A percentile compares a stretch with the other conserved stretches of the same genome.
phyloP scores from a whole-genome alignment of 2,329 filamentous ascomycete species.

The Fusarium transvaalense region DNA sequence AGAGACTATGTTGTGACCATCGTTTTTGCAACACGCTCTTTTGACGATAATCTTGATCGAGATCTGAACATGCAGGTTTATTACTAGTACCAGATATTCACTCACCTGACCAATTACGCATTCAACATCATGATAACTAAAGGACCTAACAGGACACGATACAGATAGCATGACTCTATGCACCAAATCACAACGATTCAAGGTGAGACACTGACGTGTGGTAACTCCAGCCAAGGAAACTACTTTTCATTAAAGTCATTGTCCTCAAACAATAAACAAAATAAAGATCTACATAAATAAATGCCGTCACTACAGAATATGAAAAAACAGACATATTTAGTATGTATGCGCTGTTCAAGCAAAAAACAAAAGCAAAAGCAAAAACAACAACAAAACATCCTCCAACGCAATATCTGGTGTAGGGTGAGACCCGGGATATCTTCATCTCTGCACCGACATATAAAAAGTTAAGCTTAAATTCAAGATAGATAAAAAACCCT shows the following conservation, averaged over 20 bases:
- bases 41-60: too few species aligned
- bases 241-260: too few species aligned
- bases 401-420: background rate
- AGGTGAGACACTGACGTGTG: too few species aligned
- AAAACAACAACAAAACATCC: background rate
- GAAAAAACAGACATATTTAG: too few species aligned
- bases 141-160: too few species aligned
- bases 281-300: background rate
- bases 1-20: rapidly evolving
- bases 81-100: too few species aligned
- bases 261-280: too few species aligned
- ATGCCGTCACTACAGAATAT: background rate
- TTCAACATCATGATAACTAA: too few species aligned
- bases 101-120: background rate
- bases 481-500: conserved; percentile 3
- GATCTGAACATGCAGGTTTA: background rate
- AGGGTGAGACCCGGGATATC: background rate
- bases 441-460: background rate
- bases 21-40: rapidly evolving
- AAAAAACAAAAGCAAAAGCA: background rate
- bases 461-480: background rate
- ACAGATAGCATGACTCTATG: too few species aligned
- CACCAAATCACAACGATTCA: too few species aligned
- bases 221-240: too few species aligned
- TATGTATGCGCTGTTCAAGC: background rate